A percentile compares a stretch with the other conserved stretches of the same genome.
Evolutionary conservation across 257 asterid species (phyloP).

Genomic region (Rauvolfia tetraphylla): DNA sequence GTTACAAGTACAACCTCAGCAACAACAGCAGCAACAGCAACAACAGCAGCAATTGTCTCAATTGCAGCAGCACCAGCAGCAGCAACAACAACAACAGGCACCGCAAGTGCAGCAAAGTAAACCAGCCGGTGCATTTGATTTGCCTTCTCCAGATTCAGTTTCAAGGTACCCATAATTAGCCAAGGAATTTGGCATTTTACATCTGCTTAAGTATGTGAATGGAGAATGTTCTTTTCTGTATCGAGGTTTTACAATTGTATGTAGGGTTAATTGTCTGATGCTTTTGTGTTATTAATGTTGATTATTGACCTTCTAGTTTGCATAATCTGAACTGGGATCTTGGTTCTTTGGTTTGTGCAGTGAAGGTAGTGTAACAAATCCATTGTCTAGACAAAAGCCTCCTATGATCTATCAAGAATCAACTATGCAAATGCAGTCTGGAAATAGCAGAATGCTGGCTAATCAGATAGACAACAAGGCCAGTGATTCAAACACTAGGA

Average conservation of each 20-base stretch:
- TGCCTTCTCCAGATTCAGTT: constrained; percentile 83
- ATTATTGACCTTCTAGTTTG: background rate
- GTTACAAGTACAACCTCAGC: constrained; percentile 49
- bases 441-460: constrained; percentile 37
- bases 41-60: constrained; percentile 29
- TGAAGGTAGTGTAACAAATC: constrained; percentile 72
- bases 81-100: constrained; percentile 42
- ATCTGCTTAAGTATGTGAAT: background rate
- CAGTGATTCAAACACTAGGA: constrained; percentile 42
- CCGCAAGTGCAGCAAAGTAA: constrained; percentile 52
- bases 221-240: background rate
- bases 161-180: constrained; percentile 53
- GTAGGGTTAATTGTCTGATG: background rate
- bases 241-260: too few species aligned
- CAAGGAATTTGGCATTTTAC: background rate
- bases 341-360: constrained; percentile 24
- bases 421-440: constrained; percentile 46
- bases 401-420: constrained; percentile 63
- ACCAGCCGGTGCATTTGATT: constrained; percentile 45
- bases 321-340: constrained; percentile 11
- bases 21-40: constrained; percentile 35
- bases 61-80: constrained; percentile 35
- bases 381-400: constrained; percentile 66
- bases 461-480: constrained; percentile 46
- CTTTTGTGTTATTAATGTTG: background rate